Base-by-base conservation (phyloP, 73 alveolate species). In the Paraurostyla sp. region DNA sequence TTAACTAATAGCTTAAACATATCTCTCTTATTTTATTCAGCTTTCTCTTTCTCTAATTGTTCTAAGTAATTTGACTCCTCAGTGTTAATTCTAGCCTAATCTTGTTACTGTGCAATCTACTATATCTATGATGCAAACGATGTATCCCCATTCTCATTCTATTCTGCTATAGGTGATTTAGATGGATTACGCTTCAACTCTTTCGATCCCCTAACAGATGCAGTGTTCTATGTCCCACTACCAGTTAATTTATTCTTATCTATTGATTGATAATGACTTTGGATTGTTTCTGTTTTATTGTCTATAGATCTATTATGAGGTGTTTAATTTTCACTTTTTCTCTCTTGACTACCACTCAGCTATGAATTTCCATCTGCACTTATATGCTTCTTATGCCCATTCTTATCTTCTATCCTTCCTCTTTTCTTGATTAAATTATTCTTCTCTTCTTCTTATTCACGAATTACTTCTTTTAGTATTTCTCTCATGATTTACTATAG, bases 401-500 rank as follows among this genome's bases (percentile, higher is more conserved):
- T 73, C 20, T 1, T 7, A 32, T 40, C 62, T 20, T 27, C 48
- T 7, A 15, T 45, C 2, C 52, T 46, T 6, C 71, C 52, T 2
- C 22, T 27, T 73, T 42, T 45, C 57, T 46, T 15, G 15, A 73
- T 6, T 45, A 45, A 4, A n/a, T 73, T 16, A 48, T 73, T 73
- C 35, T 73, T 73, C 48, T 73, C 45, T 52, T 78, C 63, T 35
- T 78, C 89, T 38, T 78, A 32, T 43, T 78, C 76, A 20, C 42
- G 4, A 22, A 78, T 35, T 30, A 78, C 38, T 36, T 78, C 89
- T 54, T 54, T 78, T 38, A 78, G 30, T 50, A 78, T 22, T 23
- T 78, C 89, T 27, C 60, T 22, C 89, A 78, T 78, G 3, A 78
- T 78, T 29, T 54, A 52, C 35, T 78, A 6, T 43, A 78, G 33